These are phyloP conservation scores for Cucurbita maxima DNA, from an alignment of 306 rosid species.

Conservation along the genomic window DNA sequence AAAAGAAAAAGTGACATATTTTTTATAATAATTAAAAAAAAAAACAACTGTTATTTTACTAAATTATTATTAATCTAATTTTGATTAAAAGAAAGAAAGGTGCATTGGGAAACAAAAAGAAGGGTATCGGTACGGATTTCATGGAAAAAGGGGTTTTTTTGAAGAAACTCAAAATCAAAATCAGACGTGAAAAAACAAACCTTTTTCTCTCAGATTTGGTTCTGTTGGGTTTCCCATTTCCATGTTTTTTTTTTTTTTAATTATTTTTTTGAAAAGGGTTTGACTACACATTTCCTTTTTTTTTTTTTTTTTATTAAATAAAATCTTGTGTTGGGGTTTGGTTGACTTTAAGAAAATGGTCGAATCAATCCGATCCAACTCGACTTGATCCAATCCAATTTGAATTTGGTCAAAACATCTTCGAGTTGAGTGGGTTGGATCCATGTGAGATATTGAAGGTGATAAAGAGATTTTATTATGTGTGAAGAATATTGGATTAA, in stretches of 20 bases:
- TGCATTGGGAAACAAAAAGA: constrained; percentile 6
- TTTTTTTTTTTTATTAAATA: neutral
- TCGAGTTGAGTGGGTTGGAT: too few relatives aligned
- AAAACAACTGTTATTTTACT: too few relatives aligned
- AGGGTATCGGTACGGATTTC: neutral
- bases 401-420: too few relatives aligned
- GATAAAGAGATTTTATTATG: too few relatives aligned
- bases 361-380: too few relatives aligned
- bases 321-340: neutral
- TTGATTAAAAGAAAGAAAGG: neutral
- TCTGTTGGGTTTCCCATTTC: neutral
- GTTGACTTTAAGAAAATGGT: neutral
- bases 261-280: neutral
- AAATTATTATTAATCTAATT: too few relatives aligned
- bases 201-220: neutral
- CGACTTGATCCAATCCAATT: too few relatives aligned
- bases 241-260: neutral
- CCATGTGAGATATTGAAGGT: too few relatives aligned
- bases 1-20: too few relatives aligned
- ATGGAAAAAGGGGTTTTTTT: neutral
- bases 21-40: too few relatives aligned
- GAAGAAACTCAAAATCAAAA: neutral
- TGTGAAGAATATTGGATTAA: too few relatives aligned
- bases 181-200: neutral
- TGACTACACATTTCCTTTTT: neutral